A percentile compares a stretch with the other conserved stretches of the same genome.
These are phyloP conservation scores for Penicillium riverlandense DNA, from an alignment of 495 filamentous ascomycete species.

Conservation along the genomic window DNA sequence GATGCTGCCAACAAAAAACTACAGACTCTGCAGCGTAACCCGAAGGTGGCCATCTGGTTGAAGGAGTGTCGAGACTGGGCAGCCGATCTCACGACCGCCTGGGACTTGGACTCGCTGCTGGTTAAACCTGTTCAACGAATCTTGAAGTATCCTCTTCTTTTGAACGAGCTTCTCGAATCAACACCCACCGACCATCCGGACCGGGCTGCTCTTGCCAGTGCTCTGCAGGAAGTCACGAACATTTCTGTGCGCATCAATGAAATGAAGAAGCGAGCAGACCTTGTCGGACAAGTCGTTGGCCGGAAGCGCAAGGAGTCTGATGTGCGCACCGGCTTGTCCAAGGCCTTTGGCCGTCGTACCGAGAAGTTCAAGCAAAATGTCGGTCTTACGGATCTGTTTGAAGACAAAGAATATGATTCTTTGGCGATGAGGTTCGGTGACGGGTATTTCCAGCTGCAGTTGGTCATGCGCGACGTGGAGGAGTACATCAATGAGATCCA, in stretches of 20 bases:
- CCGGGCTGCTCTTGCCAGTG: slow-evolving; percentile 53
- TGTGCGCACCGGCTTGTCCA: slow-evolving; percentile 71
- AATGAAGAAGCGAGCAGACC: slow-evolving; percentile 81
- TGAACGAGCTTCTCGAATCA: slow-evolving; percentile 66
- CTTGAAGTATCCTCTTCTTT: slow-evolving; percentile 81
- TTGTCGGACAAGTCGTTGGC: slow-evolving; percentile 79
- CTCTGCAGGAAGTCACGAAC: slow-evolving; percentile 56
- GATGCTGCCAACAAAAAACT: slow-evolving; percentile 77
- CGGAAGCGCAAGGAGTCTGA: slow-evolving; percentile 88
- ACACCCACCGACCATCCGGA: slow-evolving; percentile 83
- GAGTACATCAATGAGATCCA: slow-evolving; percentile 70
- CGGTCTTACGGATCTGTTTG: slow-evolving; percentile 55
- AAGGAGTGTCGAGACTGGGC: slow-evolving; percentile 84
- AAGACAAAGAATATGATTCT: slow-evolving; percentile 72
- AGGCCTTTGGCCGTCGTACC: slow-evolving; percentile 78
- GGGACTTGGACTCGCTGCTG: slow-evolving; percentile 88
- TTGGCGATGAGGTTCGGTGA: slow-evolving; percentile 74
- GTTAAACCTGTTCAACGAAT: slow-evolving; percentile 94
- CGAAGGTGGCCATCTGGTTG: slow-evolving; percentile 80
- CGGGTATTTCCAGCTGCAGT: slow-evolving; percentile 81
- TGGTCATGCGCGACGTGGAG: slow-evolving; percentile 84
- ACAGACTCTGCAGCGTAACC: slow-evolving; percentile 59
- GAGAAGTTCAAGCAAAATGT: slow-evolving; percentile 70
- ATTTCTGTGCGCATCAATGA: slow-evolving; percentile 84
- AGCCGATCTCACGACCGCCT: slow-evolving; percentile 81